Base-by-base conservation (phyloP, 208 protist genomes). In the Blechomonas ayalai region DNA sequence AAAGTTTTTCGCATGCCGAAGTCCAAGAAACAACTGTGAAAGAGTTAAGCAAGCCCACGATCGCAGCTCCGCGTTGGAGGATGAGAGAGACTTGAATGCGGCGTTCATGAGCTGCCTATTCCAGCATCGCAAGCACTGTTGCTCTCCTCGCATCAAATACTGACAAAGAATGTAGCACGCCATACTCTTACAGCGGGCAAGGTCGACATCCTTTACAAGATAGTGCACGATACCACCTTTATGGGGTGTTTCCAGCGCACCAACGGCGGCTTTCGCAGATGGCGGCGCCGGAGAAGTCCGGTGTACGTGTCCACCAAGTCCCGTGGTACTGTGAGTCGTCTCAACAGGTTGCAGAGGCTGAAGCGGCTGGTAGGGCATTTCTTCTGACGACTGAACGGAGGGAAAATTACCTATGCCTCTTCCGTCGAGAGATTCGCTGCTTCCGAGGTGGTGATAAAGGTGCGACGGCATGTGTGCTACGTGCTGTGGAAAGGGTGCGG, bases 141-240 rank as follows among this genome's bases (percentile, higher is more conserved):
- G 44, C 63, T 81, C 70, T 4, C 74, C 84, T 23, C 74, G 60
- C 49, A 65, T 58, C 52, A 79, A 60, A 35, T 85, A 69, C 46
- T 90, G 75, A 57, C 75, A 89, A 15, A 99, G 74, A 0, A 98
- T 79, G 65, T 97, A 98, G 50, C 89, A 96, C 5, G 89, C 58
- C 75, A 97, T 95, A 25, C 76, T 71, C 65, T 90, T 93, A 49
- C 78, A 89, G 3, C 92, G 52, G 35, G 58, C 49, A 50, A 94
- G 48, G 55, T 71, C 41, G 39, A 83, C 39, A 45, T 81, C 63
- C 67, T 72, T 56, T 52, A 87, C 67, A 13, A 90, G 38, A 31
- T 78, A 90, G 53, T 82, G 84, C 13, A 92, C 55, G 20, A 92
- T n/a, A n/a, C n/a, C n/a, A n/a, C n/a, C n/a, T n/a, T n/a, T n/a